phyloP scores from a whole-genome alignment of 2,329 filamentous ascomycete species.

The Myriosclerotinia scirpicola region DNA sequence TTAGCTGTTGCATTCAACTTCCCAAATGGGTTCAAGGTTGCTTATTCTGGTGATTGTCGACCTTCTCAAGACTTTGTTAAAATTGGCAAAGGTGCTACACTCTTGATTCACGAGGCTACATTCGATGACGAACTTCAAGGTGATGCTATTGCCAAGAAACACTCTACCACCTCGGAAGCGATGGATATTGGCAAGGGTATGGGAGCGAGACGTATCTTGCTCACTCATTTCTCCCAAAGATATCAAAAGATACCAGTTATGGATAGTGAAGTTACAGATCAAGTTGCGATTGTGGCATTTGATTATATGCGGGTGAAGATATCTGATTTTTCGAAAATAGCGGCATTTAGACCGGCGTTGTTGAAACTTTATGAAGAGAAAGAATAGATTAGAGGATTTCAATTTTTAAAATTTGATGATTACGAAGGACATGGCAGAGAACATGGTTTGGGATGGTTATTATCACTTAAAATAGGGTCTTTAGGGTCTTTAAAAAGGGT shows the following conservation, averaged over 20 bases:
- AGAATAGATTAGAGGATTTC: slow-evolving; percentile 26
- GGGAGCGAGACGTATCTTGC: slow-evolving; percentile 73
- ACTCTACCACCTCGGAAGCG: slow-evolving; percentile 86
- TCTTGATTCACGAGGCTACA: slow-evolving; percentile 93
- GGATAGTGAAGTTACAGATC: slow-evolving; percentile 48
- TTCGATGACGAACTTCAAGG: slow-evolving; percentile 81
- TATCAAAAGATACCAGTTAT: slow-evolving; percentile 57
- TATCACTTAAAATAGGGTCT: slow-evolving; percentile 1
- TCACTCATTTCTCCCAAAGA: slow-evolving; percentile 94
- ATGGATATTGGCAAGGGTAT: slow-evolving; percentile 74
- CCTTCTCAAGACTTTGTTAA: slow-evolving; percentile 68
- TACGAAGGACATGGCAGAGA: background rate
- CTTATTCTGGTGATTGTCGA: slow-evolving; percentile 92
- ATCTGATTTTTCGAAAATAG: slow-evolving; percentile 67
- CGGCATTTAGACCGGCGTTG: slow-evolving; percentile 61
- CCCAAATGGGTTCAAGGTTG: slow-evolving; percentile 76
- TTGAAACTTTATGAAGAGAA: slow-evolving; percentile 53
- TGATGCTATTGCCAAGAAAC: slow-evolving; percentile 84
- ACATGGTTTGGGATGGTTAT: background rate
- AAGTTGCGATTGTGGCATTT: slow-evolving; percentile 71
- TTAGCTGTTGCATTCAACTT: slow-evolving; percentile 78
- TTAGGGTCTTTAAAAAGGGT: background rate
- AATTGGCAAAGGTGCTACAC: slow-evolving; percentile 72
- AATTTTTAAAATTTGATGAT: background rate
- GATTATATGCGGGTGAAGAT: slow-evolving; percentile 76